A percentile compares a stretch with the other conserved stretches of the same genome.
Evolutionary conservation across 1,139 yeast genomes (phyloP).

Genomic region (Zhuliangozyma parablackwelliae): DNA sequence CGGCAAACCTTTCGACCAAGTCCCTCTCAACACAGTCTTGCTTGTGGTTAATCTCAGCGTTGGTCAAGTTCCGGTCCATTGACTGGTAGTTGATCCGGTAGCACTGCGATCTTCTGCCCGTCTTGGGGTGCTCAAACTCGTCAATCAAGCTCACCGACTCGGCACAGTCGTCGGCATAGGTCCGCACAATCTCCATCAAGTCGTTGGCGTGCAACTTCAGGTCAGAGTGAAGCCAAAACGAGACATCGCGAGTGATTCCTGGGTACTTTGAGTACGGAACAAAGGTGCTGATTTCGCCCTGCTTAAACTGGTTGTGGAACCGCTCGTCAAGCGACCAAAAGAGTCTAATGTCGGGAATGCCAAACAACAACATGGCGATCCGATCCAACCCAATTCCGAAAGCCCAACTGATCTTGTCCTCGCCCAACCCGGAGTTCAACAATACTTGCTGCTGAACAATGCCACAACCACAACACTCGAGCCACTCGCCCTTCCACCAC

Average conservation of each 20-base stretch:
- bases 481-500: slow-evolving; percentile 99
- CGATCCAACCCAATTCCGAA: slow-evolving; percentile 95
- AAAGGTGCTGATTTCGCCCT: slow-evolving; percentile 66
- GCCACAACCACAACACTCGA: slow-evolving; percentile 97
- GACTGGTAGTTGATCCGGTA: slow-evolving; percentile 90
- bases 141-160: slow-evolving; percentile 82
- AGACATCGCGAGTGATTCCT: slow-evolving; percentile 78
- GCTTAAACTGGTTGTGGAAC: slow-evolving; percentile 65
- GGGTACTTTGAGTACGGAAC: slow-evolving; percentile 91
- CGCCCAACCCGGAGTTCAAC: slow-evolving; percentile 61
- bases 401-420: slow-evolving; percentile 85
- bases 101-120: slow-evolving; percentile 72
- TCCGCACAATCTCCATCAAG: slow-evolving; percentile 87
- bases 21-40: slow-evolving; percentile 61
- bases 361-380: slow-evolving; percentile 91
- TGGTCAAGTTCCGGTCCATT: slow-evolving; percentile 88
- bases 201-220: slow-evolving; percentile 72
- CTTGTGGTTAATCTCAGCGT: slow-evolving; percentile 68
- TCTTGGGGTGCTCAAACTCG: slow-evolving; percentile 81
- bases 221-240: slow-evolving; percentile 75
- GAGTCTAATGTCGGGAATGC: slow-evolving; percentile 89
- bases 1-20: slow-evolving; percentile 48
- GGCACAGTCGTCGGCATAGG: slow-evolving; percentile 79
- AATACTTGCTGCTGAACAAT: slow-evolving; percentile 78
- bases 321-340: slow-evolving; percentile 88